Conservation (phyloP, 495 filamentous ascomycete species). For the Hypoxylon intermedium region DNA sequence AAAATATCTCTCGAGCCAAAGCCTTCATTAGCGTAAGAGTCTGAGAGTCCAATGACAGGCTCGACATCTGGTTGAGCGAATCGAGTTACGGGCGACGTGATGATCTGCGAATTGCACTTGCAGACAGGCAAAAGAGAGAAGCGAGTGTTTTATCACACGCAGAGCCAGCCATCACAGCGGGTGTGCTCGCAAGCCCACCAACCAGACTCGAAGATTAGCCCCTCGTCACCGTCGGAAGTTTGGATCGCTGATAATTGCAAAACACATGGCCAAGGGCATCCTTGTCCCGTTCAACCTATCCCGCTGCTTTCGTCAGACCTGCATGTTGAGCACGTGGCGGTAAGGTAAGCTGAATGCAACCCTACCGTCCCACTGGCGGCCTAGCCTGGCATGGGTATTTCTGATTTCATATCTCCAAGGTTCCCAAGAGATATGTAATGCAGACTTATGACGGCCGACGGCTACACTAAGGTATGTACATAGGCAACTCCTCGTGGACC, state of each 20-base stretch:
- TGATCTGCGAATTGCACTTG: conserved; percentile 10
- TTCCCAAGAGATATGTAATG: not conserved
- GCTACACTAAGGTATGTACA: too few species aligned
- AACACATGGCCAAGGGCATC: conserved; percentile 33
- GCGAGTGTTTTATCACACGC: conserved; percentile 20
- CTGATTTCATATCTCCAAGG: not conserved
- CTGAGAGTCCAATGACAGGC: not conserved
- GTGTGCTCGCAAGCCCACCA: conserved; percentile 13
- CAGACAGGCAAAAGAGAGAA: not conserved
- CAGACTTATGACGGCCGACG: not conserved
- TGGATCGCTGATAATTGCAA: conserved; percentile 34
- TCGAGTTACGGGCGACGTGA: conserved; percentile 1
- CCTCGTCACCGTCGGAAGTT: conserved; percentile 21
- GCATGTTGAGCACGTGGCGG: conserved; percentile 41
- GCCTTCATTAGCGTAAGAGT: not conserved
- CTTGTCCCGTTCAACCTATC: conserved; percentile 31
- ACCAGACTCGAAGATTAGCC: conserved; percentile 15
- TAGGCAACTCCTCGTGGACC: too few species aligned
- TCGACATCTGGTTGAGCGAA: conserved; percentile 6
- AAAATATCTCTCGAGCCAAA: conserved; percentile 4
- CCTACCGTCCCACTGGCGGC: conserved; percentile 20
- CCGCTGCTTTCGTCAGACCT: conserved; percentile 38
- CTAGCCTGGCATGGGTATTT: conserved; percentile 9
- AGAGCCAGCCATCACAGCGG: conserved; percentile 13
- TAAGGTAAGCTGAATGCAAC: conserved; percentile 35